Evolutionary conservation across 768 basidiomycete genomes (phyloP).

Genomic region (Serendipita sp.): DNA sequence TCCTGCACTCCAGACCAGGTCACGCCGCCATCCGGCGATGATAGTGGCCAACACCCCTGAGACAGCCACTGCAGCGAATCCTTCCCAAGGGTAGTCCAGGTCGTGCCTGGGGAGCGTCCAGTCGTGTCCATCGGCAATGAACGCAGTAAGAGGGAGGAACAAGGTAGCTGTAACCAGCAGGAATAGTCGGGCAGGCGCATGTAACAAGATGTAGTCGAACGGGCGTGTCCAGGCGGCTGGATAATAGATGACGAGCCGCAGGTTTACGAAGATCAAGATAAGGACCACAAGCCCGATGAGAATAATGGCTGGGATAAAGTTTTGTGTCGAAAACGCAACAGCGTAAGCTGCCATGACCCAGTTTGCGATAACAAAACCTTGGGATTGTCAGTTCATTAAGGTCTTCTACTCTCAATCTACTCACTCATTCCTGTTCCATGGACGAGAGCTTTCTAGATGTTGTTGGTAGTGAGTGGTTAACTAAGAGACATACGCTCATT

Average conservation of each 20-base stretch:
- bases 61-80: conserved; percentile 49
- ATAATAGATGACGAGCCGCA: conserved; percentile 57
- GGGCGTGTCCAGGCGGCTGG: conserved; percentile 47
- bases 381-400: neutral
- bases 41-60: conserved; percentile 41
- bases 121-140: conserved; percentile 52
- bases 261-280: conserved; percentile 61
- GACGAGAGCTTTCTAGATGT: conserved; percentile 39
- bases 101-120: conserved; percentile 43
- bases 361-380: conserved; percentile 54
- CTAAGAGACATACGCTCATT: neutral
- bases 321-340: conserved; percentile 58
- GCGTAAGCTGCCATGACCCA: conserved; percentile 72
- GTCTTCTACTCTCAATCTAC: neutral
- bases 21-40: conserved; percentile 39
- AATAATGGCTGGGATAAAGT: conserved; percentile 62
- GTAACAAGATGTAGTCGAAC: conserved; percentile 67
- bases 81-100: conserved; percentile 49
- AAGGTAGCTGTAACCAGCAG: conserved; percentile 35
- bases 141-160: conserved; percentile 34
- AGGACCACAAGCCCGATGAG: conserved; percentile 54
- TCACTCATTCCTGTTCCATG: conserved; percentile 59
- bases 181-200: conserved; percentile 71
- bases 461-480: neutral
- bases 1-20: conserved; percentile 61